Evolutionary conservation across 306 rosid genomes (phyloP).

Genomic region (Rosa persica): DNA sequence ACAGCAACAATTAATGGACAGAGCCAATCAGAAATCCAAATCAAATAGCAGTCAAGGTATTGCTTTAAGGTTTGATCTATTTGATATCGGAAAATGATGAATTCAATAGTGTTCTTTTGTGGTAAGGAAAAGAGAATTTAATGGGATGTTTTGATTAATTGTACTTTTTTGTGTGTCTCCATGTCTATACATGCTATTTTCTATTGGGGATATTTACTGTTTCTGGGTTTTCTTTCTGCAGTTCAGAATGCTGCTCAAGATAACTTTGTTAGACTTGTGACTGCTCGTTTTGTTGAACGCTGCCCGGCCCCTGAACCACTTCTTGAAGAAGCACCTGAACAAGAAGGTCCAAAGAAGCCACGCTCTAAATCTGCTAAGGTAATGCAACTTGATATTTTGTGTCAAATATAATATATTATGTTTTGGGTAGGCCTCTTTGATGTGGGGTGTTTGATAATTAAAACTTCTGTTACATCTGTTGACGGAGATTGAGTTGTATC

Average conservation of each 20-base stretch:
- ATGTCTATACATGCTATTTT: background rate
- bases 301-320: constrained; percentile 75
- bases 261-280: constrained; percentile 59
- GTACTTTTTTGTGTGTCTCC: background rate
- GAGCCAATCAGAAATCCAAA: constrained; percentile 33
- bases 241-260: constrained; percentile 47
- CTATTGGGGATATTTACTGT: background rate
- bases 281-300: constrained; percentile 58
- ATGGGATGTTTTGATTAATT: background rate
- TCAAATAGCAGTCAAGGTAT: constrained; percentile 55
- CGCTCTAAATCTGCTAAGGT: constrained; percentile 80
- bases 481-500: background rate
- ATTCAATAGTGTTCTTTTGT: background rate
- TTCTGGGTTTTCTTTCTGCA: constrained; percentile 36
- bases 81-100: background rate
- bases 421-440: background rate
- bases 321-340: constrained; percentile 41
- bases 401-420: constrained; percentile 17
- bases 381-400: constrained; percentile 21
- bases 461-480: constrained; percentile 9
- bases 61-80: background rate
- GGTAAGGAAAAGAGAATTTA: background rate
- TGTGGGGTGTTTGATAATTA: background rate
- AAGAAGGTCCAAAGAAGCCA: constrained; percentile 48
- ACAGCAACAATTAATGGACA: constrained; percentile 61